phyloP scores from a whole-genome alignment of 2,329 filamentous ascomycete species.

The Penicillium rolfsii region DNA sequence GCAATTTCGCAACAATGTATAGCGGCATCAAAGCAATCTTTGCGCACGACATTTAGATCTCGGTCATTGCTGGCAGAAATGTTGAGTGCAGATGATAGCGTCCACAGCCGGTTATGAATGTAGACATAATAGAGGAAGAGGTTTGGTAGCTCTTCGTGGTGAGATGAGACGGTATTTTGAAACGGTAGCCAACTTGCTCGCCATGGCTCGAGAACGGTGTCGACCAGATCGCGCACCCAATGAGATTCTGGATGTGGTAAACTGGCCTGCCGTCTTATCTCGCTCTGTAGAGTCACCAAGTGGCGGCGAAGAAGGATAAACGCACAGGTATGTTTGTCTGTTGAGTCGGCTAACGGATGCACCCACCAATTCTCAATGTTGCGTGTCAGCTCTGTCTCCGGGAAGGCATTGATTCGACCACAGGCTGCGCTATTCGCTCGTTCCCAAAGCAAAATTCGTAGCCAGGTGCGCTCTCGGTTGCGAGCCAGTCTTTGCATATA shows the following conservation, averaged over 20 bases:
- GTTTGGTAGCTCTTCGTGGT: conserved; percentile 20
- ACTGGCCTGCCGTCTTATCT: conserved; percentile 19
- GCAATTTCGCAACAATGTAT: conserved; percentile 34
- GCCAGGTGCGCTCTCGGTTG: conserved; percentile 37
- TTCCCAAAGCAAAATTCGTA: conserved; percentile 38
- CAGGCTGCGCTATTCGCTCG: conserved; percentile 36
- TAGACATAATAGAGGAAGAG: conserved; percentile 34
- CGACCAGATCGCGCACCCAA: conserved; percentile 32
- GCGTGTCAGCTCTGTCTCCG: conserved; percentile 33
- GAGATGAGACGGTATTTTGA: neutral
- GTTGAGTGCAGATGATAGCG: conserved; percentile 33
- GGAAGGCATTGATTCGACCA: conserved; percentile 33
- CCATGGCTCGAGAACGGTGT: conserved; percentile 30
- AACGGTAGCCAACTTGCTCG: conserved; percentile 27
- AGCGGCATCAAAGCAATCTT: conserved; percentile 36
- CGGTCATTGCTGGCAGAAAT: conserved; percentile 13
- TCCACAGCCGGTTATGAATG: conserved; percentile 34
- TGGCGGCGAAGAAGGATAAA: conserved; percentile 32
- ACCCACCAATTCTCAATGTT: conserved; percentile 35
- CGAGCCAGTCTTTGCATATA: conserved; percentile 25
- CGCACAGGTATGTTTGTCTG: conserved; percentile 36
- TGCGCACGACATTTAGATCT: conserved; percentile 23
- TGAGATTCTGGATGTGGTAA: conserved; percentile 23
- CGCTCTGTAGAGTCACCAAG: conserved; percentile 25
- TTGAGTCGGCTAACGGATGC: conserved; percentile 32